Base-by-base conservation (phyloP, 2,329 filamentous ascomycete species). In the Cyphellophora europaea region DNA sequence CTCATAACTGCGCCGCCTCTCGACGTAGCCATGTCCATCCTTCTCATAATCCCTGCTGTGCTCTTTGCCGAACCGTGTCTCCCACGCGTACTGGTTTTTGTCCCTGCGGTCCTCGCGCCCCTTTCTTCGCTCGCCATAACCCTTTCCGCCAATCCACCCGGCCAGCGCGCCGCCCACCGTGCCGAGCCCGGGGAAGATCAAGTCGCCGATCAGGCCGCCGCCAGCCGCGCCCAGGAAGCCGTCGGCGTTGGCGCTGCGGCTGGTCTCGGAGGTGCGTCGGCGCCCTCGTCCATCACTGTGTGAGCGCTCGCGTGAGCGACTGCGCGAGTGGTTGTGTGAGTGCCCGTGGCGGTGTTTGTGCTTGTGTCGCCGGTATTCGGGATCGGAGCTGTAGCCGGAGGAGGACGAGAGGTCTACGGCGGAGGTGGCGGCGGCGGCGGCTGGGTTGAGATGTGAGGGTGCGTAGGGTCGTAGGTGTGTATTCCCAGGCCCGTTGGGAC, bases 131-230 rank as follows among this genome's bases (percentile, higher is more conserved):
- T 49, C 45, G 13, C 43, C 48, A 16, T 49, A 48, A 18, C 49
- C 47, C 29, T 43, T 49, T 21, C 48, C 48, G 30, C 48, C 48
- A 3, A 49, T 19, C 42, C 43, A 51, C 12, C 48, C 48, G 11
- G 42, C 36, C 11, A 48, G 30, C n/a, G 45, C 48, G 12, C 48
- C 48, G 19, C 48, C 48, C 6, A 51, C 37, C 12, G 48, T 51
- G 2, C 48, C 48, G 11, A 51, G 33, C 14, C 48, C 48, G 5
- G 48, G 48, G 32, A 49, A 49, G 13, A 51, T 44, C 6, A 51
- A 33, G 28, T 51, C 48, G 15, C 48, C 48, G 11, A 51, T 38
- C 8, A 51, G 19, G 5, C 47, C 47, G 11, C 48, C 48, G 13
- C 45, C 47, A 12, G 48, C 43, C 15, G 45, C 47, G n/a, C 48